These are phyloP conservation scores for Cutaneotrichosporon cavernicola DNA, from an alignment of 1,284 basidiomycete genomes.

Conservation along the genomic window DNA sequence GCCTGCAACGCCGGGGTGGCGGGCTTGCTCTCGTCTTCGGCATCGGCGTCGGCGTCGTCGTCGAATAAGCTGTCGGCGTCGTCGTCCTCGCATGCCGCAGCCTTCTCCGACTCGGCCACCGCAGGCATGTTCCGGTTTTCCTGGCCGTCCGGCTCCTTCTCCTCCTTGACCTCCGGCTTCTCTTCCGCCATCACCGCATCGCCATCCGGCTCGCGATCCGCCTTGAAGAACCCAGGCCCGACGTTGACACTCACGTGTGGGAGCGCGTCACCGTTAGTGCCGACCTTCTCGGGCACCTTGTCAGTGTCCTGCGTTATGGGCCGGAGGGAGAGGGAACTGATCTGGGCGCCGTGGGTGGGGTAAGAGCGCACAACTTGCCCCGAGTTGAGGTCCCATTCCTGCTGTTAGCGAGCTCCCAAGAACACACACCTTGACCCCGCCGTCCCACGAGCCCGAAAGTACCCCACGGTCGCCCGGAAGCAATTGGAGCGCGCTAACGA, in stretches of 20 bases:
- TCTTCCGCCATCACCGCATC: constrained; percentile 10
- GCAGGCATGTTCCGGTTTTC: constrained; percentile 7
- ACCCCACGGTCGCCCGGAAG: constrained; percentile 77
- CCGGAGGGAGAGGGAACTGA: constrained; percentile 76
- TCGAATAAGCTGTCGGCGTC: constrained; percentile 44
- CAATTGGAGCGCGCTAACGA: constrained; percentile 81
- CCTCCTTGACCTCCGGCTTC: constrained; percentile 29
- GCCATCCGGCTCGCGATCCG: constrained; percentile 17
- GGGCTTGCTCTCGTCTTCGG: constrained; percentile 36
- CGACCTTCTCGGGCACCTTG: constrained; percentile 9
- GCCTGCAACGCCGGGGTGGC: constrained; percentile 8
- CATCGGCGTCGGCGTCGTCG: constrained; percentile 43
- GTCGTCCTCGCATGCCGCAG: constrained; percentile 17
- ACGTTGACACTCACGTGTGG: constrained; percentile 30
- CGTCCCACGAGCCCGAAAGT: constrained; percentile 93
- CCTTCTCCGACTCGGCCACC: not conserved
- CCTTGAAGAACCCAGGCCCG: constrained; percentile 41
- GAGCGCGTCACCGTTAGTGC: constrained; percentile 23
- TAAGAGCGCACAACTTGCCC: constrained; percentile 77
- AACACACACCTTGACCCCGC: constrained; percentile 72
- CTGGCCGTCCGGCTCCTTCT: constrained; percentile 12
- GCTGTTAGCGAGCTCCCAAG: constrained; percentile 14
- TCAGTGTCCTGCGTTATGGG: constrained; percentile 54
- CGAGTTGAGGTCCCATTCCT: constrained; percentile 98
- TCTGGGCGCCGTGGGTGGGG: constrained; percentile 78